Evolutionary conservation across 768 basidiomycete species (phyloP).

Genomic region (Pholiota conissans): DNA sequence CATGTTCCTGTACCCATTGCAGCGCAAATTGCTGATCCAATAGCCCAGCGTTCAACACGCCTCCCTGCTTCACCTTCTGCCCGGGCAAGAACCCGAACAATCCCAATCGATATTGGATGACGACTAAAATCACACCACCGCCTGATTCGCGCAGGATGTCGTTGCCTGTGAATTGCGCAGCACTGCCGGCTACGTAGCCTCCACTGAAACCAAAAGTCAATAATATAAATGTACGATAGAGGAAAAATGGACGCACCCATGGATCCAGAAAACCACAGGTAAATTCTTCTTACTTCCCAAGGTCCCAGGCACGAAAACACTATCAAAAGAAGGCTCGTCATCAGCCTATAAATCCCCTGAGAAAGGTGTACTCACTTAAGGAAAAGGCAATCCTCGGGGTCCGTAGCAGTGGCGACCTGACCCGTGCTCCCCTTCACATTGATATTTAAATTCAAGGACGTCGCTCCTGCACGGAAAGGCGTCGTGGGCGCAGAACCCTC

Average conservation of each 20-base stretch:
- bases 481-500: slow-evolving; percentile 29
- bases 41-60: slow-evolving; percentile 46
- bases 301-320: slow-evolving; percentile 37
- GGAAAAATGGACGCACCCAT: slow-evolving; percentile 31
- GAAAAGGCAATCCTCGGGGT: slow-evolving; percentile 39
- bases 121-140: slow-evolving; percentile 32
- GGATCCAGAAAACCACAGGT: slow-evolving; percentile 45
- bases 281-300: slow-evolving; percentile 23
- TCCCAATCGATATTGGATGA: slow-evolving; percentile 43
- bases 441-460: neutral
- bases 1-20: slow-evolving; percentile 42
- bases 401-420: slow-evolving; percentile 8
- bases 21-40: slow-evolving; percentile 46
- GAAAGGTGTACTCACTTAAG: slow-evolving; percentile 27
- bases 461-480: slow-evolving; percentile 23
- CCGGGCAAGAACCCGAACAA: slow-evolving; percentile 47
- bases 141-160: slow-evolving; percentile 34
- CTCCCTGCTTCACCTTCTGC: slow-evolving; percentile 35
- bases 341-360: neutral
- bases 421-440: neutral
- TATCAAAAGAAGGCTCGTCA: slow-evolving; percentile 5
- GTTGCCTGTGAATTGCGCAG: slow-evolving; percentile 28
- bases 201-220: slow-evolving; percentile 15
- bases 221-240: neutral
- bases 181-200: slow-evolving; percentile 32